Evolutionary conservation across 441 rosid species (phyloP).

Genomic region (Gossypium lobatum): DNA sequence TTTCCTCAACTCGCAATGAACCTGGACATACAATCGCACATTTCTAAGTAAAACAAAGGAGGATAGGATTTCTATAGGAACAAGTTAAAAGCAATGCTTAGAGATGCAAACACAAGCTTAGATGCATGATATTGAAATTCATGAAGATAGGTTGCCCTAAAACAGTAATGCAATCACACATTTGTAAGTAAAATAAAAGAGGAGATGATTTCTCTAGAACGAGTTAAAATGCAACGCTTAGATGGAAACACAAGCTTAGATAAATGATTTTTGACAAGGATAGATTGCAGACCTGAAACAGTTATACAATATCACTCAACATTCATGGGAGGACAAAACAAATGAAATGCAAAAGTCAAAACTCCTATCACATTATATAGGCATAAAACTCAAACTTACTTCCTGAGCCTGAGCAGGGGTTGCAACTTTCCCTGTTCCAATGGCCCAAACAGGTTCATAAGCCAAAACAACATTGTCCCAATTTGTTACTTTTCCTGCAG

Average conservation of each 20-base stretch:
- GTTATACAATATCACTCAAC: background rate
- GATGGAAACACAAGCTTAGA: background rate
- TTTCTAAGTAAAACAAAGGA: background rate
- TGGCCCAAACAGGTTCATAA: conserved; percentile 83
- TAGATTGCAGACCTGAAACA: background rate
- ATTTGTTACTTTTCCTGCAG: conserved; percentile 39
- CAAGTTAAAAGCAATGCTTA: background rate
- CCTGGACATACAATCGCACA: conserved; percentile 24
- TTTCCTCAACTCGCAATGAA: conserved; percentile 55
- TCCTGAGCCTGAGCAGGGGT: conserved; percentile 76
- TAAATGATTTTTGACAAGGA: background rate
- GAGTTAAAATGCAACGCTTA: background rate
- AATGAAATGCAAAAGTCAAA: background rate
- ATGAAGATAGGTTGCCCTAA: background rate
- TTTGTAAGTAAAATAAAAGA: background rate
- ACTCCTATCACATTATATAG: background rate
- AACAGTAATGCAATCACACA: background rate
- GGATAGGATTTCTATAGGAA: background rate
- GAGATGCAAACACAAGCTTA: background rate
- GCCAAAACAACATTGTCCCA: conserved; percentile 66
- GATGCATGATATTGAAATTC: background rate
- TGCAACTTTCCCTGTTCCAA: conserved; percentile 82
- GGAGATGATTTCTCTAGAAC: background rate
- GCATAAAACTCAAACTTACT: conserved; percentile 28
- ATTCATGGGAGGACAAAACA: background rate